Evolutionary conservation across 805 yeast genomes (phyloP), one percentile per base, ranked within the genome.

Genomic region (Starmerella geochares): DNA sequence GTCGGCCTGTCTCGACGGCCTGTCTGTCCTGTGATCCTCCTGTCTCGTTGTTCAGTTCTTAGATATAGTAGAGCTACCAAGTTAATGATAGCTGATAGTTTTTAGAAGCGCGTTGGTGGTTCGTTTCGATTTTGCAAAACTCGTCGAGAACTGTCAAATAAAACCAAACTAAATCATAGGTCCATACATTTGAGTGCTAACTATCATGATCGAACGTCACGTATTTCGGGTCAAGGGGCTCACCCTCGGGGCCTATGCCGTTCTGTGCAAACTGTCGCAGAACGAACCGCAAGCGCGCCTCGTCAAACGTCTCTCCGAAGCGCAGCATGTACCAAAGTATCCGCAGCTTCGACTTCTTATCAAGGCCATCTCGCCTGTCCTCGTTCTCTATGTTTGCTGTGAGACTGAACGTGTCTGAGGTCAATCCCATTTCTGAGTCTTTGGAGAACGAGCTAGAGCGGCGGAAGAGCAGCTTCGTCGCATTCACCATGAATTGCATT

Each of bases 201-300:
- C 16, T 14, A 8, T 14, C 35, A 6, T 7, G 42, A 8, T 44
- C 49, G 33, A 28, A 65, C 33, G 61, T 56, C 2, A 80, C 77
- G 1, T 81, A 74, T 55, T 74, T 76, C 1, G 87, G 85, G 54
- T 82, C 88, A 35, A 70, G 55, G 0, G 88, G 88, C 45, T 75
- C 64, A 0, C 90, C 90, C 62, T 81, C 80, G 0, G 77, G 72
- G 2, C 75, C 81, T 37, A 83, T 78, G 10, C 71, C 73, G 60
- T 81, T 73, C 14, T 67, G 62, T 1, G 68, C 67, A 61, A 84
- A 70, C 54, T 66, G 66, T 14, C 62, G 54, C 46, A 67, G 69
- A 4, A 77, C 73, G 59, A 74, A 80, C 48, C 70, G 59, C 3
- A 75, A 62, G 53, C 94, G 69, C 0, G 94, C 94, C 37, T 77